Percentiles rank a stretch among this genome's conserved stretches.
Evolutionary conservation across 2,329 filamentous ascomycete species (phyloP).

Genomic region (Knufia fluminis): DNA sequence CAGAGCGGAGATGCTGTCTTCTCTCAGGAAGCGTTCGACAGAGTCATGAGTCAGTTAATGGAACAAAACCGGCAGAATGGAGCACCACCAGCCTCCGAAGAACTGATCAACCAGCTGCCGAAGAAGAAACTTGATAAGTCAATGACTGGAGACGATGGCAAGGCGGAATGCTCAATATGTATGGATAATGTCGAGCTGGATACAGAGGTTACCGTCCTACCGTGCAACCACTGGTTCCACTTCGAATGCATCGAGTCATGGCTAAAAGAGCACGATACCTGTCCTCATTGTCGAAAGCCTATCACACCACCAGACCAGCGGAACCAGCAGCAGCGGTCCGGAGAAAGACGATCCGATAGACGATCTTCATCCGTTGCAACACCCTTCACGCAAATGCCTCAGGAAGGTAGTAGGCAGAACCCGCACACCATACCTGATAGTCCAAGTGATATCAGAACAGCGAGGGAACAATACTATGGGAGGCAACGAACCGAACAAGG

Average conservation of each 20-base stretch:
- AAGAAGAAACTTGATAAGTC: conserved; percentile 60
- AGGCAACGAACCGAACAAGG: conserved; percentile 10
- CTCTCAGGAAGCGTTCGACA: conserved; percentile 80
- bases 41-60: conserved; percentile 80
- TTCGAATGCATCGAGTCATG: conserved; percentile 71
- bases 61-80: conserved; percentile 63
- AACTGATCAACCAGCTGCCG: conserved; percentile 64
- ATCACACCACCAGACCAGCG: conserved; percentile 24
- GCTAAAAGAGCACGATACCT: conserved; percentile 86
- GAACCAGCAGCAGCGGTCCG: conserved; percentile 5
- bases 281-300: conserved; percentile 50
- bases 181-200: conserved; percentile 72
- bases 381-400: conserved; percentile 10
- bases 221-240: conserved; percentile 93
- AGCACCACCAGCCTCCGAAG: conserved; percentile 69
- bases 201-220: conserved; percentile 65
- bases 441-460: conserved; percentile 20
- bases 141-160: conserved; percentile 60
- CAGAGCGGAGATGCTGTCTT: conserved; percentile 72
- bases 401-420: conserved; percentile 22
- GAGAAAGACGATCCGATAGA: conserved; percentile 10
- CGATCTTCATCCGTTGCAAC: conserved; percentile 15
- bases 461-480: conserved; percentile 16
- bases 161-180: conserved; percentile 83
- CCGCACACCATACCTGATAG: conserved; percentile 10